Base-by-base conservation (phyloP, 2,329 filamentous ascomycete species). In the Cercospora sesami region DNA sequence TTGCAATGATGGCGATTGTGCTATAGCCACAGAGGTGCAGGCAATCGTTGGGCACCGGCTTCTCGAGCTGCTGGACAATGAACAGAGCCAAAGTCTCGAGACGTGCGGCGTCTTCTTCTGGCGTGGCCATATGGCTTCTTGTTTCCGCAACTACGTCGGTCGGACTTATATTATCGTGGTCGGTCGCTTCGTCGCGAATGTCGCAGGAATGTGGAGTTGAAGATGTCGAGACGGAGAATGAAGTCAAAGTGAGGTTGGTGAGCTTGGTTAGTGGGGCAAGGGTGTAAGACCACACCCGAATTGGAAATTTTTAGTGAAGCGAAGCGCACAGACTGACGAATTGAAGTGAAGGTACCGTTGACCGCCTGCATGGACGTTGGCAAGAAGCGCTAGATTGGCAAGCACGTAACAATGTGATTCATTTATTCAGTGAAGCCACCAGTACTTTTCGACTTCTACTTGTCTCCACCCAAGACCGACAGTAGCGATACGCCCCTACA, bases 11-110 rank as follows among this genome's bases (percentile, higher is more conserved):
- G 2, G 66, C 63, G 7, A 83, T 72, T 4, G 79, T 75, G 5
- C 82, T 78, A 36, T 75, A 68, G 23, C 83, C 83, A 71, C 83
- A 84, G 42, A 75, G 74, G 30, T 77, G 72, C 16, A 84, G 80
- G 1, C 70, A 62, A 18, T 79, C 77, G 30, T 74, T 65, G 5
- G 65, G 39, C 5, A 65, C 64, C 26, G 69, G 36, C 45, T 59
- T 51, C 31, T 64, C 63, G 33, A 71, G 69, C 36, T 65, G 58
- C 23, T 66, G 48, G 6, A 28, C n/a, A n/a, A 71, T 65, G 57
- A 58, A 31, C 3, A 30, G 26, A 8, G 42, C 48, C 14, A 71
- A 26, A 4, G 28, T 16, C 4, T 60, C 59, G 51, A 64, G 53
- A 26, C 51, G 62, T 12, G n/a, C 62, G 28, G 53, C 21, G 8